Evolutionary conservation across 1,284 basidiomycete genomes (phyloP).

Genomic region (Athelia psychrophila): DNA sequence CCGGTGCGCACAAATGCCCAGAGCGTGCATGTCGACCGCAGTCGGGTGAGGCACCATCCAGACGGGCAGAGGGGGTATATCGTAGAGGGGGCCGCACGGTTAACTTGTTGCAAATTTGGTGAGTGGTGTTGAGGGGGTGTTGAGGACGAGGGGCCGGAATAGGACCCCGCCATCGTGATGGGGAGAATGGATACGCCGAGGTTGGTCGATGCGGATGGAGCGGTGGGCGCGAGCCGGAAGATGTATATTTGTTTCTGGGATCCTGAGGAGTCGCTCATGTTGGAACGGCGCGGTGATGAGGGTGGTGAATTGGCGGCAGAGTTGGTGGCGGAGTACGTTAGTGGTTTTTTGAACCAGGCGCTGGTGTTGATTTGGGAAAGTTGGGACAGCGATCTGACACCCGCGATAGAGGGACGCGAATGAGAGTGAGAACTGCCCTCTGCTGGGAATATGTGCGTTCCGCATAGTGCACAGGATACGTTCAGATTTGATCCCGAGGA

Average conservation of each 20-base stretch:
- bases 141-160: constrained; percentile 16
- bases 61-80: constrained; percentile 76
- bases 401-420: constrained; percentile 18
- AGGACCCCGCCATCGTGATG: constrained; percentile 6
- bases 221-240: constrained; percentile 47
- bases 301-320: constrained; percentile 18
- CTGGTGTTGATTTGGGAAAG: constrained; percentile 44
- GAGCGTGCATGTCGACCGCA: constrained; percentile 86
- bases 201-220: constrained; percentile 22
- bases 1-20: constrained; percentile 88
- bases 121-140: constrained; percentile 10
- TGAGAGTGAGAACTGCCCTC: constrained; percentile 22
- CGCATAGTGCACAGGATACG: constrained; percentile 74
- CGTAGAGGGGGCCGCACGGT: constrained; percentile 24
- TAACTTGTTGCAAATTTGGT: constrained; percentile 16
- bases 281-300: constrained; percentile 25
- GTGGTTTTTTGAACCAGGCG: constrained; percentile 56
- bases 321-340: constrained; percentile 26
- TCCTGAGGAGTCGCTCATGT: constrained; percentile 10
- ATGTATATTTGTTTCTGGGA: constrained; percentile 52
- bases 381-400: constrained; percentile 12
- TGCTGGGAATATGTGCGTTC: constrained; percentile 50
- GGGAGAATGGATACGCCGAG: constrained; percentile 14
- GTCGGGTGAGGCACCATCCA: constrained; percentile 75
- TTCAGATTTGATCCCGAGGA: constrained; percentile 35